Evolutionary conservation across 305 asterid genomes (phyloP).

Genomic region (Solanum hybrid): DNA sequence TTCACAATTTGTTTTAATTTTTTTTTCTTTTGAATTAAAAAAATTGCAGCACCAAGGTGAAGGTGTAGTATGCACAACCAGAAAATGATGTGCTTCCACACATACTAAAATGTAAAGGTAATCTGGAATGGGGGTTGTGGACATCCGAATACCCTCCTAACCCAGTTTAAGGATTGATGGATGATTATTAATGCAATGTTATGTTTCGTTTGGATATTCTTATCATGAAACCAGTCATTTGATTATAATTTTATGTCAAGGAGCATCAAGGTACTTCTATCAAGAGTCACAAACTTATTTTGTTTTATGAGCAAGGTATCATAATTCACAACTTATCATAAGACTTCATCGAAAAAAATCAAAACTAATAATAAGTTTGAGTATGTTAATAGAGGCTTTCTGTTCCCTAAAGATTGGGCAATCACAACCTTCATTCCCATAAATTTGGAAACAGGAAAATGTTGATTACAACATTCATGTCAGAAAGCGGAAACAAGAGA

Average conservation of each 20-base stretch:
- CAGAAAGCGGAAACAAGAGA: too few relatives aligned
- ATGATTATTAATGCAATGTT: background rate
- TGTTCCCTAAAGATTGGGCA: too few relatives aligned
- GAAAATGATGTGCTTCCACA: background rate
- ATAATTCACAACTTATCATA: background rate
- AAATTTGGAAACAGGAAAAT: too few relatives aligned
- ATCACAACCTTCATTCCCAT: too few relatives aligned
- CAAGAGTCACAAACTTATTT: background rate
- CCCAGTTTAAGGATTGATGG: background rate
- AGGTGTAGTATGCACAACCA: background rate
- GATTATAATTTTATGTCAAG: background rate
- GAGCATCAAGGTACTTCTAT: background rate
- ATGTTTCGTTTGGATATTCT: background rate
- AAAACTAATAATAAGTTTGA: background rate
- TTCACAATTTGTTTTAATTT: too few relatives aligned
- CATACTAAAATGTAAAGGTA: background rate
- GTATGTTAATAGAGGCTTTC: too few relatives aligned
- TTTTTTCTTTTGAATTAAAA: too few relatives aligned
- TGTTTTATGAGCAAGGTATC: background rate
- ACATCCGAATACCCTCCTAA: background rate
- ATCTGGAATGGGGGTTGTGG: background rate
- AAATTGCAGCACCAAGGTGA: background rate
- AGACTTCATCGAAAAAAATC: background rate
- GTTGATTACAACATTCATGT: too few relatives aligned
- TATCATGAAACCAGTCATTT: background rate